These are phyloP conservation scores for Suhomyces emberorum DNA, from an alignment of 805 yeast species.

Conservation along the genomic window DNA sequence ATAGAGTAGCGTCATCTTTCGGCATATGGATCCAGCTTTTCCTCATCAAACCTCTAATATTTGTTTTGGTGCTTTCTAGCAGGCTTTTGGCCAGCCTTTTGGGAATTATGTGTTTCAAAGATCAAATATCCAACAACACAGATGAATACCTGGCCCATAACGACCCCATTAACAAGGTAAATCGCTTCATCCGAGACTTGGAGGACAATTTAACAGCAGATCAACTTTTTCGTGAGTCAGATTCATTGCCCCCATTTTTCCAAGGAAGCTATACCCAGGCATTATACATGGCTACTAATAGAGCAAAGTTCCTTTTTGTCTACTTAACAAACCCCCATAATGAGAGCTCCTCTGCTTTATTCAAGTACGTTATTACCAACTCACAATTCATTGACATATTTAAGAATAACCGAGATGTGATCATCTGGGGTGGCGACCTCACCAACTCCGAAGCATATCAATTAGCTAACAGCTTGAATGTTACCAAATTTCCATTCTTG, in stretches of 20 bases:
- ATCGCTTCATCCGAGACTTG: constrained; percentile 48
- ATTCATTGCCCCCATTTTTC: constrained; percentile 44
- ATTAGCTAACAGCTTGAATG: constrained; percentile 69
- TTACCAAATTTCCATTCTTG: constrained; percentile 75
- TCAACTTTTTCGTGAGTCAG: constrained; percentile 8
- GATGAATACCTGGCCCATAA: constrained; percentile 7
- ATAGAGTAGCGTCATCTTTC: constrained; percentile 1
- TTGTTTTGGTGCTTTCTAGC: constrained; percentile 20
- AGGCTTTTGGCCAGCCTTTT: constrained; percentile 22
- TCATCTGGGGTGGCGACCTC: constrained; percentile 87
- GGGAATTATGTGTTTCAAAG: constrained; percentile 24
- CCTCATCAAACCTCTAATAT: constrained; percentile 25
- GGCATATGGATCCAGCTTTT: constrained; percentile 11
- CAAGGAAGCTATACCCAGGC: constrained; percentile 83
- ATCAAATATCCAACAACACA: constrained; percentile 5
- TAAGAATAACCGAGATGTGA: constrained; percentile 43
- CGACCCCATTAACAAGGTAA: constrained; percentile 54
- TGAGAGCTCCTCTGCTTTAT: constrained; percentile 55
- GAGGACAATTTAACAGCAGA: constrained; percentile 42
- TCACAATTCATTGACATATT: constrained; percentile 44
- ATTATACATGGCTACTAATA: constrained; percentile 61
- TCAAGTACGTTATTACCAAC: constrained; percentile 52
- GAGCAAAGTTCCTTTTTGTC: constrained; percentile 69
- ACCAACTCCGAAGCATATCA: constrained; percentile 81
- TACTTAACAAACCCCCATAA: constrained; percentile 71